Conservation (phyloP, 495 filamentous ascomycete genomes). For the Letharia lupina region DNA sequence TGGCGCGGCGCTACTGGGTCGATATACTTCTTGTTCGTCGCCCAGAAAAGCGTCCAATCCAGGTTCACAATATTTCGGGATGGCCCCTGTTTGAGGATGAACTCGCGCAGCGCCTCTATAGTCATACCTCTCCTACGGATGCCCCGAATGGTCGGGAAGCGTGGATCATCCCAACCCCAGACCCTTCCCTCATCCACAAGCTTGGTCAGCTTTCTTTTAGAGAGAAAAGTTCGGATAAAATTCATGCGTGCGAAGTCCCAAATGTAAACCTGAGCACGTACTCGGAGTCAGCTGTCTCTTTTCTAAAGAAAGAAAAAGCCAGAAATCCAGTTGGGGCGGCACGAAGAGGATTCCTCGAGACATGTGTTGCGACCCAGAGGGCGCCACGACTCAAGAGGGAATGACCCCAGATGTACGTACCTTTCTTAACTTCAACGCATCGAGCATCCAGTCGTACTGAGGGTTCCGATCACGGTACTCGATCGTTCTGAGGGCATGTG, state of each 20-base stretch:
- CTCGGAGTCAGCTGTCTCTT: background rate
- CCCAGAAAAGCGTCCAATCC: constrained; percentile 90
- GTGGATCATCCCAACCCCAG: constrained; percentile 89
- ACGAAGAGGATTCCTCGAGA: too few relatives aligned
- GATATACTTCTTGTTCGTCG: constrained; percentile 91
- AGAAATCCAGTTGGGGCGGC: background rate
- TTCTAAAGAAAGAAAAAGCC: background rate
- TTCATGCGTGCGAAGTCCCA: constrained; percentile 98
- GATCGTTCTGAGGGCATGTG: constrained; percentile 88
- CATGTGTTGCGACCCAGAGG: background rate
- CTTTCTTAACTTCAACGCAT: constrained; percentile 71
- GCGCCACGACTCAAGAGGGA: background rate
- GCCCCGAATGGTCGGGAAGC: constrained; percentile 90
- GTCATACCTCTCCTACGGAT: constrained; percentile 87
- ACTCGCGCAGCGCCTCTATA: constrained; percentile 77
- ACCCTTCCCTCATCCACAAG: constrained; percentile 79
- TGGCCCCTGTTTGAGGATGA: constrained; percentile 88
- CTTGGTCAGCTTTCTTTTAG: constrained; percentile 92
- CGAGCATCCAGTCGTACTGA: constrained; percentile 94
- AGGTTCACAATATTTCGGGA: constrained; percentile 81
- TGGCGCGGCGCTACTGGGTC: constrained; percentile 81
- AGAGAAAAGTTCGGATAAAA: constrained; percentile 82
- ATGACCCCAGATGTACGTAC: constrained; percentile 35
- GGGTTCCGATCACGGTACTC: constrained; percentile 97
- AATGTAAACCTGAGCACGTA: constrained; percentile 45